Conservation (phyloP, 768 basidiomycete genomes). For the Piloderma croceum region DNA sequence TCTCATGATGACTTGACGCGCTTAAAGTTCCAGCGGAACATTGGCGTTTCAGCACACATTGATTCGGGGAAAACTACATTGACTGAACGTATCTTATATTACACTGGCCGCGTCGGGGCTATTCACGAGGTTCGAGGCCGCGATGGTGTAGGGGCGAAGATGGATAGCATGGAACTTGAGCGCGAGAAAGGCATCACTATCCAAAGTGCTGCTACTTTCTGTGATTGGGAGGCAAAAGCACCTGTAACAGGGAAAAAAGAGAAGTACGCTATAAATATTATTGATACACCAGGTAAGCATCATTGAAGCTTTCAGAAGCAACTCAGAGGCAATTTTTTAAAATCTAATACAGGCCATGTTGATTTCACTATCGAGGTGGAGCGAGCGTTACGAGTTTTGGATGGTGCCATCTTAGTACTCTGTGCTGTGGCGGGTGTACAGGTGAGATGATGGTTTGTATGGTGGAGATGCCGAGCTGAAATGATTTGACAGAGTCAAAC, state of each 20-base stretch:
- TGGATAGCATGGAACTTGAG: slow-evolving; percentile 99
- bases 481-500: slow-evolving; percentile 73
- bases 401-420: slow-evolving; percentile 93
- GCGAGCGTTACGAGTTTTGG: slow-evolving; percentile 89
- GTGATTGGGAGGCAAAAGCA: slow-evolving; percentile 83
- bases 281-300: slow-evolving; percentile 86
- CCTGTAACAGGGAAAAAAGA: slow-evolving; percentile 58
- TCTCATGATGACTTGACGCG: slow-evolving; percentile 61
- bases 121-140: slow-evolving; percentile 97
- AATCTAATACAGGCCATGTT: slow-evolving; percentile 72
- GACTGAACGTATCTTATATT: slow-evolving; percentile 92
- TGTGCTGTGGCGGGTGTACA: slow-evolving; percentile 98
- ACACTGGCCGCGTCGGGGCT: slow-evolving; percentile 90
- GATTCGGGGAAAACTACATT: slow-evolving; percentile 98
- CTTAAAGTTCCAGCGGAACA: slow-evolving; percentile 80
- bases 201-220: slow-evolving; percentile 97
- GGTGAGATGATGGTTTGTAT: slow-evolving; percentile 34
- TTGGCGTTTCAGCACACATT: slow-evolving; percentile 93
- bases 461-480: neutral
- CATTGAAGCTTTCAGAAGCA: neutral
- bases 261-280: slow-evolving; percentile 94
- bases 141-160: slow-evolving; percentile 96
- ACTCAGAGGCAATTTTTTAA: neutral
- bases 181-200: slow-evolving; percentile 99
- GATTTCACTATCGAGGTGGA: slow-evolving; percentile 99